phyloP scores from a whole-genome alignment of 164 flowering plant genomes.

The Kalanchoe fedtschenkoi region DNA sequence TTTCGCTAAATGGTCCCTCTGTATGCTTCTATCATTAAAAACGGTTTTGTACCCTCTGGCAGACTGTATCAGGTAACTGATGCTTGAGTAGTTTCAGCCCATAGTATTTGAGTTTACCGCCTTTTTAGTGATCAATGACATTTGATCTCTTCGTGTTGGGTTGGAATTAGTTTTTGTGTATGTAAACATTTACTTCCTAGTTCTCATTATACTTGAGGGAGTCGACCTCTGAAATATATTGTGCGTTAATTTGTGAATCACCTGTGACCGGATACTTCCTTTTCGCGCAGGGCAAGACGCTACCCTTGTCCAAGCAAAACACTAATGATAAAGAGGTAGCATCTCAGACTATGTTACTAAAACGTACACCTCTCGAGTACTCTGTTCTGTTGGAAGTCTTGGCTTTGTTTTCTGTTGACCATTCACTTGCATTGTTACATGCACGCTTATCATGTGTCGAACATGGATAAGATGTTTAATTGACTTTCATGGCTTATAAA shows the following conservation, averaged over 20 bases:
- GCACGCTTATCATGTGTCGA: too few relatives aligned
- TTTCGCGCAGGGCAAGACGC: conserved; percentile 29
- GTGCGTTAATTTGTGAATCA: background rate
- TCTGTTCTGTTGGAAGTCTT: background rate
- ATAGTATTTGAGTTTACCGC: background rate
- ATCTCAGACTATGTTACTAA: background rate
- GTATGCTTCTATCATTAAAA: too few relatives aligned
- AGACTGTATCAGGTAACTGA: too few relatives aligned
- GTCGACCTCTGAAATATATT: too few relatives aligned
- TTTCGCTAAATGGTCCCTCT: background rate
- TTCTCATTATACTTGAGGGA: background rate
- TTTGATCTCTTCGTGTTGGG: background rate
- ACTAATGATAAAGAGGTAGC: conserved; percentile 26
- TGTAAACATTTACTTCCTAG: background rate
- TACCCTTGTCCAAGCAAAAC: conserved; percentile 8
- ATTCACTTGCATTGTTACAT: too few relatives aligned
- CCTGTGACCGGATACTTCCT: too few relatives aligned
- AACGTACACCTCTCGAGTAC: background rate
- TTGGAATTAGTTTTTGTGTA: background rate
- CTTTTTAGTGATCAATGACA: background rate
- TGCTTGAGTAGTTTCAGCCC: background rate
- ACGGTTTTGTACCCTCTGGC: too few relatives aligned
- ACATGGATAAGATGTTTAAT: too few relatives aligned
- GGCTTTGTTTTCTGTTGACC: background rate
- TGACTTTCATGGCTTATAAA: too few relatives aligned